phyloP scores from a whole-genome alignment of 164 flowering plant genomes.

The Chloranthus sessilifolius region DNA sequence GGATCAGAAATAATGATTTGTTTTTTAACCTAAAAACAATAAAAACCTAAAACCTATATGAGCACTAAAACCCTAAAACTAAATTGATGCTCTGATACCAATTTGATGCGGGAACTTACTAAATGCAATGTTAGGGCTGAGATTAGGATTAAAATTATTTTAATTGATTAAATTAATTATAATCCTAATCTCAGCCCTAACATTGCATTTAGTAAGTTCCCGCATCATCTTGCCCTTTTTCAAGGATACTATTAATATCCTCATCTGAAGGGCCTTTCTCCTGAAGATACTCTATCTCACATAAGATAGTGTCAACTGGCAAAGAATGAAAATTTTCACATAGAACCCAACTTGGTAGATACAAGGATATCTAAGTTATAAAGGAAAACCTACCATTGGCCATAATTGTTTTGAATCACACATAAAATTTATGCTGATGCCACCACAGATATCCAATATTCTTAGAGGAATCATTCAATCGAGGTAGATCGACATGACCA shows the following conservation, averaged over 20 bases:
- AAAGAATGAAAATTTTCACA: neutral
- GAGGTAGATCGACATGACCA: conserved; percentile 89
- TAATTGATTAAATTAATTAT: no score
- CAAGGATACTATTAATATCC: conserved; percentile 80
- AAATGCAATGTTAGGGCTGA: no score
- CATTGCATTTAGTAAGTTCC: no score
- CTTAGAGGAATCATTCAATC: conserved; percentile 93
- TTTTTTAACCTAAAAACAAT: no score
- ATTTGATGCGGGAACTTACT: no score
- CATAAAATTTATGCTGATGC: conserved; percentile 79
- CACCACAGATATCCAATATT: conserved; percentile 84
- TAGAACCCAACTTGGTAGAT: neutral
- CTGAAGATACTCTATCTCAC: conserved; percentile 74
- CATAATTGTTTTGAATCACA: conserved; percentile 87
- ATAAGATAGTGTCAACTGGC: conserved; percentile 80
- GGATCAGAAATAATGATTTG: no score
- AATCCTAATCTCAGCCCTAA: no score
- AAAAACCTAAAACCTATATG: no score
- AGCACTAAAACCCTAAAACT: no score
- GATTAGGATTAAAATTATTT: no score
- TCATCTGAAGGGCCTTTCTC: conserved; percentile 77
- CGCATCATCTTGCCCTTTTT: conserved; percentile 94
- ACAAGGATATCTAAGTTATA: no score
- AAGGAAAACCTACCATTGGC: conserved; percentile 48
- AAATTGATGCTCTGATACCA: no score